Base-by-base conservation (phyloP, 2,329 filamentous ascomycete species). In the Fusarium illudens region DNA sequence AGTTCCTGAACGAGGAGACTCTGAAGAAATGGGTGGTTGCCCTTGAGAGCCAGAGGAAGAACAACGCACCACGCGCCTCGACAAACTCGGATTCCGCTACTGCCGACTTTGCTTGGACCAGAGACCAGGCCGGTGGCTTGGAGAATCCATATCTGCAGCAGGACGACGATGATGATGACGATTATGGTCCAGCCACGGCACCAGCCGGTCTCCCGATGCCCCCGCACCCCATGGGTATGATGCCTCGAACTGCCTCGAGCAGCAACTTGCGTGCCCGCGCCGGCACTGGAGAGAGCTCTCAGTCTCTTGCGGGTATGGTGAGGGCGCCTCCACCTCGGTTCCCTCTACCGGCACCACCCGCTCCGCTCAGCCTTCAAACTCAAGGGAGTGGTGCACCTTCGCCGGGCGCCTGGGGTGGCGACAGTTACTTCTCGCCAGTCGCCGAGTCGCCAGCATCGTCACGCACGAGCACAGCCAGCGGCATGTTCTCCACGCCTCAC, bases 371-470 rank as follows among this genome's bases (percentile, higher is more conserved):
- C 64, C 80, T 97, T 25, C 92, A 95, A 73, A 90, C 87, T 1
- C 82, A 85, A 66, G 67, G 74, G 17, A 73, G 75, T 17, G 76
- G 81, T 46, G 79, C 83, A 51, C 78, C 80, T 54, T 92, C 91
- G 13, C 91, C 92, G 1, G 82, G 84, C 25, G 83, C 87, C 19
- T 84, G 87, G 53, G 84, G 82, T 33, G 87, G 84, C n/a, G 93
- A 94, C 61, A 97, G 94, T 4, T 98, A 97, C 80, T 99, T 99
- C 79, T 98, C 95, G 0, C 96, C 96, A 0, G 86, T 90, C 3
- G 87, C 86, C 32, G 94, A 97, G 57, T 93, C 92, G 0, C 92
- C 92, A 10, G 89, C 89, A 42, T 93, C 91, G 13, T 90, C 90
- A 22, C 86, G 92, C 51, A 90, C 91, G 8, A 94, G 92, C 76